Evolutionary conservation across 306 rosid species (phyloP).

Genomic region (Abrus pulchellus): DNA sequence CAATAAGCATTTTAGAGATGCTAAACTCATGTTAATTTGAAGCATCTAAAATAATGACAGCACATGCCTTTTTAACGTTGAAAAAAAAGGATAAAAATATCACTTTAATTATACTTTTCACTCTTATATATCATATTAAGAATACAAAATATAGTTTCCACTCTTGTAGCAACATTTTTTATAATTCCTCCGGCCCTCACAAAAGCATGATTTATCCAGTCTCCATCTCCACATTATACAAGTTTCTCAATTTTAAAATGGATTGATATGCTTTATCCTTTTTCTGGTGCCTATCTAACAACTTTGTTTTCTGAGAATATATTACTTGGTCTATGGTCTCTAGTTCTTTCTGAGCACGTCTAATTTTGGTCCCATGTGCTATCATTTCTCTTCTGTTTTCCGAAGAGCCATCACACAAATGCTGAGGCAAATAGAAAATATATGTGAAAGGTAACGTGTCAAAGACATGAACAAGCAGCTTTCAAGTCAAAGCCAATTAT

Average conservation of each 20-base stretch:
- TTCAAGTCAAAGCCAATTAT: neutral
- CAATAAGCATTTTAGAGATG: too few species aligned
- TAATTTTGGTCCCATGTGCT: neutral
- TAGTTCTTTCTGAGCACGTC: neutral
- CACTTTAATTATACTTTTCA: too few species aligned
- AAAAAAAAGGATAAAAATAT: too few species aligned
- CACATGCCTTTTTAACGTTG: too few species aligned
- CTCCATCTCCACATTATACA: slow-evolving; percentile 29
- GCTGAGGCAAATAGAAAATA: neutral
- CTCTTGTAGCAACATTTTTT: too few species aligned
- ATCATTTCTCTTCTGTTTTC: slow-evolving; percentile 17
- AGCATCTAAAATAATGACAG: too few species aligned
- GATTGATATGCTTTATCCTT: slow-evolving; percentile 43
- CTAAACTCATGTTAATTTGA: too few species aligned
- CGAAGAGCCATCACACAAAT: slow-evolving; percentile 8
- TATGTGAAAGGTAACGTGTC: neutral
- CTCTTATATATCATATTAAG: too few species aligned
- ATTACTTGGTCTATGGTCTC: neutral
- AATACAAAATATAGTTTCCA: too few species aligned
- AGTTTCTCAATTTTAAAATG: slow-evolving; percentile 20
- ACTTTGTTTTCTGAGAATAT: neutral
- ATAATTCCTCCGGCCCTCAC: too few species aligned
- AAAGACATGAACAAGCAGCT: neutral
- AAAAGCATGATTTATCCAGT: too few species aligned
- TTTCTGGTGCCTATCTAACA: slow-evolving; percentile 13